Evolutionary conservation across 257 asterid genomes (phyloP), one percentile per base, ranked within the genome.

Genomic region (Penstemon davidsonii): DNA sequence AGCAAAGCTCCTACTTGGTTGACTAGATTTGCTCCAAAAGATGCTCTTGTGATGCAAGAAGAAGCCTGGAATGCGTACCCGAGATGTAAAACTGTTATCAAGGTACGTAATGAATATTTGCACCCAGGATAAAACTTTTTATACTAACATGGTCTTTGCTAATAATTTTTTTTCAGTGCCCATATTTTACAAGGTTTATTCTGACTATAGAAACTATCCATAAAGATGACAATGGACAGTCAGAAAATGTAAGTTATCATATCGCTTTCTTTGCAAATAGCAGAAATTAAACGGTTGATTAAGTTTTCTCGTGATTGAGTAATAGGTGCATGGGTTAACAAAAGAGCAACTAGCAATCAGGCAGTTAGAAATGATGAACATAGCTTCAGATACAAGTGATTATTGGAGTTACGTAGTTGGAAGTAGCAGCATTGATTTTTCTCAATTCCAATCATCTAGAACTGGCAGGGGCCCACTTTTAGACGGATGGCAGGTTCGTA

Each of bases 21-120:
- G 85, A 62, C 91, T 70, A 79, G 70, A 55, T 72, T 92, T 79
- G 98, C 96, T 62, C 96, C 96, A 11, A 45, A 84, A 5, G 88
- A 85, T 77, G 90, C 96, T 63, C 96, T 92, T 60, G 85, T 86
- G 67, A 73, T 92, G 96, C 96, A 85, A 75, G 98, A 92, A 77
- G 98, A 92, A 81, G 85, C 98, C 62, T 92, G 98, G 98, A 92
- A 92, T 78, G 93, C 96, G 12, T 89, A 76, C 62, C 98, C 96
- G 8, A 81, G 81, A 77, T 89, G 96, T 73, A 86, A 83, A 72
- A 56, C 87, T 90, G 98, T 92, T 74, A 80, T 92, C 78, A 90
- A 85, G 96, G 96, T 92, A 80, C 2, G 33, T 25, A 25, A 2
- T 25, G 1, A 25, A 25, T 25, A 25, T 25, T 56, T 51, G 39